Base-by-base conservation (phyloP, 202 grass and related monocot genomes). In the Saccharum hybrid region DNA sequence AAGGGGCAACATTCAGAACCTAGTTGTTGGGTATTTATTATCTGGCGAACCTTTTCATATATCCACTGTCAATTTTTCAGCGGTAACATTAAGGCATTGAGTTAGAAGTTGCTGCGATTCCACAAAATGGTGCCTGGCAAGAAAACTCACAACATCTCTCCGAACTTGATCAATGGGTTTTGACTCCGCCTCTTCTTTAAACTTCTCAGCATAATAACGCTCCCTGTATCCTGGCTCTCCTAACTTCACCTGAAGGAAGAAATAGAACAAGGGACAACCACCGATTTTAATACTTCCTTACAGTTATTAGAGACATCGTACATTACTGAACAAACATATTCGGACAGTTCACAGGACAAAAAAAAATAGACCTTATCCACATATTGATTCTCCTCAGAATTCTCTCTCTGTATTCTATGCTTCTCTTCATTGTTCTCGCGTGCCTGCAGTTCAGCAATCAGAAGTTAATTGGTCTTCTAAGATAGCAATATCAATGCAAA, bases 131-230 rank as follows among this genome's bases (percentile, higher is more conserved):
- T 38, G 45, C 10, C 16, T 52, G 52, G 28, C 39, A 46, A 84
- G 81, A 76, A 78, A n/a, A 98, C 96, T 98, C 64, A 96, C 93
- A 87, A 94, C 91, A 89, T 98, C 96, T 94, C 75, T 96, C 67
- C 84, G 88, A 74, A 98, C 83, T 76, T 89, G 86, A 61, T 89
- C 89, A 37, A 96, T 96, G 42, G 81, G 84, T 72, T 89, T 98
- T 63, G 76, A 85, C 66, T 92, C 85, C 74, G 88, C 85, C 81
- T 93, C 84, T 83, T 84, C 89, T 86, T 84, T 91, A 81, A 98
- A 98, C 84, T 98, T 98, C 78, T 98, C 96, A 21, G 89, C 83
- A 80, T 98, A 95, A 67, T 98, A 98, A 33, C 96, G 90, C 67
- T 84, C 86, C 66, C 84, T 95, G 80, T 82, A 98, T 86, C 96